Conservation (phyloP, 2,329 filamentous ascomycete genomes). For the Cytospora mali region DNA sequence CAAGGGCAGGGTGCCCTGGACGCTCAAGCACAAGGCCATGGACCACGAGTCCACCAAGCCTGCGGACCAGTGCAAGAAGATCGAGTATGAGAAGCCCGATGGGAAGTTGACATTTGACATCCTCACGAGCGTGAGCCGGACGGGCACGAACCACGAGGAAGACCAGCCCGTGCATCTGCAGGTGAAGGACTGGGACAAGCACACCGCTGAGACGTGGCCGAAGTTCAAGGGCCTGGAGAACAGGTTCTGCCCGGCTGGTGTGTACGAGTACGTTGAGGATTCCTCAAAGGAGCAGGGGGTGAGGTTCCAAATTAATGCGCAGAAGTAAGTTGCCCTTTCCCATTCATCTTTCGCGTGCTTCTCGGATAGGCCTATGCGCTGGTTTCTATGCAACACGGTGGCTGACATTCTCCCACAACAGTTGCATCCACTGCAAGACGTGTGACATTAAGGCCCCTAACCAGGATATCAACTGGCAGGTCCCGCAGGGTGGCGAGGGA, state of each 20-base stretch:
- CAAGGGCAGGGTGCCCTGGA: constrained; percentile 88
- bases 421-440: constrained; percentile 99
- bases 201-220: constrained; percentile 81
- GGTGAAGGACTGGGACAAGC: constrained; percentile 92
- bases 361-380: background rate
- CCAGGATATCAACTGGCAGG: constrained; percentile 97
- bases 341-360: background rate
- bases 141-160: constrained; percentile 97
- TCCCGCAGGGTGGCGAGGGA: constrained; percentile 86
- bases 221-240: constrained; percentile 92
- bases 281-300: constrained; percentile 83
- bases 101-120: constrained; percentile 96
- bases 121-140: constrained; percentile 89
- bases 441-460: constrained; percentile 98
- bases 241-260: constrained; percentile 93
- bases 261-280: constrained; percentile 98
- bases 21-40: constrained; percentile 77
- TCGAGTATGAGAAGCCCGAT: constrained; percentile 96
- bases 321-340: constrained; percentile 72
- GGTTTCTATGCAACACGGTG: constrained; percentile 8
- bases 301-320: constrained; percentile 94
- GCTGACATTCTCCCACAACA: constrained; percentile 44
- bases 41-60: constrained; percentile 80
- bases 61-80: constrained; percentile 80
- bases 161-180: constrained; percentile 96